These are phyloP conservation scores for Scutellaria barbata DNA, from an alignment of 257 asterid genomes.

Conservation along the genomic window DNA sequence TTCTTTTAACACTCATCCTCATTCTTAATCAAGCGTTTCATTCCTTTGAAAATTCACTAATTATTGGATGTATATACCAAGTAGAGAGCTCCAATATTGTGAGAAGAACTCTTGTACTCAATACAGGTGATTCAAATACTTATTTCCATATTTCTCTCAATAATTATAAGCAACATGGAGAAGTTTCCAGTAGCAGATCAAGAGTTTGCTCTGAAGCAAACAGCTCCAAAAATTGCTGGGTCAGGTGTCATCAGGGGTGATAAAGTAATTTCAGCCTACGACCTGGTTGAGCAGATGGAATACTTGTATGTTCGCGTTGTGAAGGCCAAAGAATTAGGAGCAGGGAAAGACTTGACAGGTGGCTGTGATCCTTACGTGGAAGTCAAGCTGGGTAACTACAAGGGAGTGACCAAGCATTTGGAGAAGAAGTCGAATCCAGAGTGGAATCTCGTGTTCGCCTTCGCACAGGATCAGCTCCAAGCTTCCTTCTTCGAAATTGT, in stretches of 20 bases:
- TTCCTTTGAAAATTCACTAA: not conserved
- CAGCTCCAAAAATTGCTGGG: constrained; percentile 78
- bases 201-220: constrained; percentile 75
- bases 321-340: constrained; percentile 64
- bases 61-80: not conserved
- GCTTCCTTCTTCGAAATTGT: constrained; percentile 64
- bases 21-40: not conserved
- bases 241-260: constrained; percentile 71
- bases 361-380: constrained; percentile 82
- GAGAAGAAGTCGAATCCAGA: constrained; percentile 70
- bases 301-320: constrained; percentile 80
- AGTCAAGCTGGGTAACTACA: constrained; percentile 80
- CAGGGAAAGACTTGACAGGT: constrained; percentile 60
- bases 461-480: constrained; percentile 75
- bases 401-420: constrained; percentile 73
- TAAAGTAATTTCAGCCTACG: constrained; percentile 69
- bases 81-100: not conserved
- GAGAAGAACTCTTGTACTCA: too few relatives aligned
- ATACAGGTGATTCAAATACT: not conserved
- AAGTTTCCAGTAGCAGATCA: constrained; percentile 46
- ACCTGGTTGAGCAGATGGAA: constrained; percentile 91
- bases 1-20: not conserved
- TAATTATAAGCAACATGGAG: constrained; percentile 20
- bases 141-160: not conserved
- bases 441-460: constrained; percentile 82